Evolutionary conservation across 2,329 filamentous ascomycete genomes (phyloP).

Genomic region (Fusarium sp.): DNA sequence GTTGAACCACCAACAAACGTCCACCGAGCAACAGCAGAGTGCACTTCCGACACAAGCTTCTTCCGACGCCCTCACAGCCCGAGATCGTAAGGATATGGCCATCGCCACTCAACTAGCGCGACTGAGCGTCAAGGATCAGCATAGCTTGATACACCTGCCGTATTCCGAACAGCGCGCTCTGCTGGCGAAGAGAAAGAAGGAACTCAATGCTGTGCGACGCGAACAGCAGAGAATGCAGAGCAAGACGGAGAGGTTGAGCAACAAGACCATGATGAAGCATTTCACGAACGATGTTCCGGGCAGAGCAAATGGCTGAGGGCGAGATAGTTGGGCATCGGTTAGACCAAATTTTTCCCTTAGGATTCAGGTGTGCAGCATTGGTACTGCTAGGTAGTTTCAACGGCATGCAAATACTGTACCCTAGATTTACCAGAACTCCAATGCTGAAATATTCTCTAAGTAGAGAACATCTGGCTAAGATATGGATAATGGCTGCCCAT

Average conservation of each 20-base stretch:
- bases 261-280: slow-evolving; percentile 34
- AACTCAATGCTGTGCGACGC: slow-evolving; percentile 18
- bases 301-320: slow-evolving; percentile 17
- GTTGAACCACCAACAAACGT: background rate
- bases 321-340: too few species aligned
- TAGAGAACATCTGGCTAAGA: too few species aligned
- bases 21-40: background rate
- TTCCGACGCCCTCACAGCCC: slow-evolving; percentile 9
- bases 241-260: slow-evolving; percentile 28
- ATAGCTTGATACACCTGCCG: slow-evolving; percentile 40
- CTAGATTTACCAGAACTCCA: too few species aligned
- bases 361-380: too few species aligned
- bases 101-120: slow-evolving; percentile 31
- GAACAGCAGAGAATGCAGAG: slow-evolving; percentile 19
- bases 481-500: too few species aligned
- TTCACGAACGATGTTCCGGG: slow-evolving; percentile 31
- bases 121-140: slow-evolving; percentile 33
- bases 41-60: rapidly evolving
- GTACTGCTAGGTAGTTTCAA: too few species aligned
- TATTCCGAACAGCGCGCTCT: slow-evolving; percentile 34
- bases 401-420: too few species aligned
- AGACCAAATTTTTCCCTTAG: too few species aligned
- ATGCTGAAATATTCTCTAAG: too few species aligned
- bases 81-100: slow-evolving; percentile 14
- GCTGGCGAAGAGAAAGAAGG: slow-evolving; percentile 30